Base-by-base conservation (phyloP, 306 rosid genomes). In the Spatholobus suberectus region DNA sequence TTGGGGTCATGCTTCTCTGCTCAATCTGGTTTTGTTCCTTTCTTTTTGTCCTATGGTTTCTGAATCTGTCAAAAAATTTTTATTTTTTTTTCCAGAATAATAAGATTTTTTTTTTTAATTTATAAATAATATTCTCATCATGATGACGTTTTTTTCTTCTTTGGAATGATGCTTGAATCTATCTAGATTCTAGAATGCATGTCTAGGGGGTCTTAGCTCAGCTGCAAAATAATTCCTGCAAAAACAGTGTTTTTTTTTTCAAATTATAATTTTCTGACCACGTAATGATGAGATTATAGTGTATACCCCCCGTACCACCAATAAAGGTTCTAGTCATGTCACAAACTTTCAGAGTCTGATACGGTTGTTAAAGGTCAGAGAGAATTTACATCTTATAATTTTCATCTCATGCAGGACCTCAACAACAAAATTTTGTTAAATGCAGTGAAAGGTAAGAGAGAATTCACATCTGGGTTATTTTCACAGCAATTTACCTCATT, bases 1-100 rank as follows among this genome's bases (percentile, higher is more conserved):
- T 73, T 96, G 99, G 99, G 98, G 91, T 32, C 90, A 17, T 21
- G 87, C 98, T 85, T 91, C 98, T 86, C 86, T 96, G 46, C 95
- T 96, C 69, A 96, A 94, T 86, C 94, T 96, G 97, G 99, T 96
- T 83, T 75, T 12, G 4, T n/a, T 54, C 9, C 49, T 47, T 72
- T 63, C n/a, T 44, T 78, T 37, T 75, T 40, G 66, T 65, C 46
- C 5, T 26, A 20, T 58, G 38, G 23, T 71, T 81, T 44, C 24
- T 61, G 23, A 86, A 79, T 76, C 81, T 68, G 71, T 70, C 18
- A 44, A 59, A 11, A 67, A 52, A 6, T 15, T 38, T 13, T 65
- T 6, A 10, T 32, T 17, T 47, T 66, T 3, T 11, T 34, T 54
- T 68, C n/a, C 38, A 58, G 65, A 61, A 41, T 57, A 29, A 32